These are phyloP conservation scores for Mucor piriformis DNA, from an alignment of 371 early-diverging fungal species.

Conservation along the genomic window DNA sequence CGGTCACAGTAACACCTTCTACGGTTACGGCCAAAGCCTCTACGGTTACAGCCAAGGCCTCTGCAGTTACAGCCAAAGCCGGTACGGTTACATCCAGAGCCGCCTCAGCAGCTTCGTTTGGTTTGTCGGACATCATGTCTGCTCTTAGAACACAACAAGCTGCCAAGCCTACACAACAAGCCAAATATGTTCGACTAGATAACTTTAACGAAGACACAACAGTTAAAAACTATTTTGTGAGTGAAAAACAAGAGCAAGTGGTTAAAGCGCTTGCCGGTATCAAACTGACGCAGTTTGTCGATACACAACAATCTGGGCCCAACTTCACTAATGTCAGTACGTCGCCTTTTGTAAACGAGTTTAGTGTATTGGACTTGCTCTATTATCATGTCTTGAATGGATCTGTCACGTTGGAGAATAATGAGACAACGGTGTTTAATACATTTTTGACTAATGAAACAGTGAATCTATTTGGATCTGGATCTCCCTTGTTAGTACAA, in stretches of 20 bases:
- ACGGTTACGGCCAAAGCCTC: not conserved
- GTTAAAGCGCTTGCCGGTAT: not conserved
- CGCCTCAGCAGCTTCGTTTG: not conserved
- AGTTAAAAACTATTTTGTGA: not conserved
- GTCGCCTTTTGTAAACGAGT: not conserved
- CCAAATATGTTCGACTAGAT: not conserved
- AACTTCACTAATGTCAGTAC: not conserved
- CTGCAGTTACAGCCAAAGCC: not conserved
- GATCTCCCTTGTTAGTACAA: constrained; percentile 28
- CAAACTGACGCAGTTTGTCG: not conserved
- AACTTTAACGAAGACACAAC: not conserved
- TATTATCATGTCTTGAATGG: constrained; percentile 41
- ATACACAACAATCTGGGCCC: not conserved
- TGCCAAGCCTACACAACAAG: not conserved
- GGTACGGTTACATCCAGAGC: not conserved
- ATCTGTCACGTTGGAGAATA: constrained; percentile 7
- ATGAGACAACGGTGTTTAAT: constrained; percentile 3
- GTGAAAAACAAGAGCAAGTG: not conserved
- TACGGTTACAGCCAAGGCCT: not conserved
- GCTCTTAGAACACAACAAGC: not conserved
- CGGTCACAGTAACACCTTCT: not conserved
- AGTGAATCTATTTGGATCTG: constrained; percentile 15
- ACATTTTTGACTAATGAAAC: constrained; percentile 34
- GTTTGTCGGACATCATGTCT: not conserved
- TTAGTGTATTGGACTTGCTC: constrained; percentile 17